A percentile compares a stretch with the other conserved stretches of the same genome.
Conservation (phyloP, 2,329 filamentous ascomycete species). For the Fusarium beomiforme region DNA sequence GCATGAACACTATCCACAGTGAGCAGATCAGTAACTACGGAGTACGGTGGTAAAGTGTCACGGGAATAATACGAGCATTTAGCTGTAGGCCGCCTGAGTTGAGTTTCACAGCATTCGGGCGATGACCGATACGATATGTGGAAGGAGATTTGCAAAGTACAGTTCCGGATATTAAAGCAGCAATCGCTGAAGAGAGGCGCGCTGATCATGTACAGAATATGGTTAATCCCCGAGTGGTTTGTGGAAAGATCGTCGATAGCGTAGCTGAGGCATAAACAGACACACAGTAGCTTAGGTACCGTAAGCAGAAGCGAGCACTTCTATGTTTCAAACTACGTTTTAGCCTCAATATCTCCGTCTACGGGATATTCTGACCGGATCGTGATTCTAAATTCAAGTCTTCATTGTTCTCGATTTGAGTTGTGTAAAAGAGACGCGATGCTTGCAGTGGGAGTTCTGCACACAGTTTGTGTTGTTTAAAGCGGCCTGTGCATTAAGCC, state of each 20-base stretch:
- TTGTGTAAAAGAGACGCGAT: neutral
- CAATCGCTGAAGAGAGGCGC: neutral
- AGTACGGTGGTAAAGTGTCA: neutral
- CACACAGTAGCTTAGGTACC: neutral
- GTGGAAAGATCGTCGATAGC: slow-evolving; percentile 25
- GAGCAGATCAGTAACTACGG: too few species aligned
- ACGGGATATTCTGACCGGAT: neutral
- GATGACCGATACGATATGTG: slow-evolving; percentile 30
- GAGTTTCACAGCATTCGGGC: slow-evolving; percentile 31
- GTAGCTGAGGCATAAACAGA: slow-evolving; percentile 28
- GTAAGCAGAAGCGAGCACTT: slow-evolving; percentile 12
- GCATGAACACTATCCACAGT: slow-evolving; percentile 16
- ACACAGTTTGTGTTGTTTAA: slow-evolving; percentile 9
- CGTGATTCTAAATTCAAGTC: neutral
- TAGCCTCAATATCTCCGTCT: neutral
- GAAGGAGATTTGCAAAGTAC: neutral
- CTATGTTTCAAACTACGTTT: slow-evolving; percentile 23
- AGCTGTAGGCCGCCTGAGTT: slow-evolving; percentile 13
- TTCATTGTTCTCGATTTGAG: slow-evolving; percentile 4
- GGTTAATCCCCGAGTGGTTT: slow-evolving; percentile 20
- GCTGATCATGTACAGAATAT: slow-evolving; percentile 28
- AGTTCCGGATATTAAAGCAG: slow-evolving; percentile 6
- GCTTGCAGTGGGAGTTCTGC: neutral
- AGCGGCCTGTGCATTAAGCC: slow-evolving; percentile 27
- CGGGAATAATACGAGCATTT: slow-evolving; percentile 16